phyloP scores from a whole-genome alignment of 345 rosid genomes.

The Noccaea bulbosa region DNA sequence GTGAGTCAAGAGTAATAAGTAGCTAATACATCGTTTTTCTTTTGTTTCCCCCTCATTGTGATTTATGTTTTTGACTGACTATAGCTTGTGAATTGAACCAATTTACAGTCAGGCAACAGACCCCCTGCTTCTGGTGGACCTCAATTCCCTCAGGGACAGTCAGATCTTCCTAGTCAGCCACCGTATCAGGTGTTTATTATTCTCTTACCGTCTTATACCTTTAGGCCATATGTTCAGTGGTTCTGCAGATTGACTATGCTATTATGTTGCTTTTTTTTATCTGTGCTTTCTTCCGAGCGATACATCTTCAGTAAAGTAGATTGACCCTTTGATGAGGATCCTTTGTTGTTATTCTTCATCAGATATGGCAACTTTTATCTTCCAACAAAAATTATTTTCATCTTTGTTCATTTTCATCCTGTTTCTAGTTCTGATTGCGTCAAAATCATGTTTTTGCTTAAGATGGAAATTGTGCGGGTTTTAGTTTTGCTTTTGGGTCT shows the following conservation, averaged over 20 bases:
- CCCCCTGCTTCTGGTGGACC: conserved; percentile 62
- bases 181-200: conserved; percentile 62
- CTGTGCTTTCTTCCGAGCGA: neutral
- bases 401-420: neutral
- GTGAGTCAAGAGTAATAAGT: conserved; percentile 54
- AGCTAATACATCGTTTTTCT: conserved; percentile 10
- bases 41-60: neutral
- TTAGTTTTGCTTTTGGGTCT: conserved; percentile 18
- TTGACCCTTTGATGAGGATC: conserved; percentile 3
- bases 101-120: conserved; percentile 56
- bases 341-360: neutral
- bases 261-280: neutral
- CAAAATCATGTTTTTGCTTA: neutral
- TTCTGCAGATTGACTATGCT: conserved; percentile 17
- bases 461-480: neutral
- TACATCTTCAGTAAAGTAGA: conserved; percentile 5
- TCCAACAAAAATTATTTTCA: neutral
- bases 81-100: conserved; percentile 36
- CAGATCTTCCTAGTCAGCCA: conserved; percentile 59
- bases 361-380: neutral
- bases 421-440: neutral
- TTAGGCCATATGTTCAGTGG: neutral
- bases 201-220: conserved; percentile 1
- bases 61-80: conserved; percentile 16
- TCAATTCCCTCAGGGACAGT: conserved; percentile 75